phyloP scores from a whole-genome alignment of 2,329 filamentous ascomycete genomes.

The Fusarium begoniae region DNA sequence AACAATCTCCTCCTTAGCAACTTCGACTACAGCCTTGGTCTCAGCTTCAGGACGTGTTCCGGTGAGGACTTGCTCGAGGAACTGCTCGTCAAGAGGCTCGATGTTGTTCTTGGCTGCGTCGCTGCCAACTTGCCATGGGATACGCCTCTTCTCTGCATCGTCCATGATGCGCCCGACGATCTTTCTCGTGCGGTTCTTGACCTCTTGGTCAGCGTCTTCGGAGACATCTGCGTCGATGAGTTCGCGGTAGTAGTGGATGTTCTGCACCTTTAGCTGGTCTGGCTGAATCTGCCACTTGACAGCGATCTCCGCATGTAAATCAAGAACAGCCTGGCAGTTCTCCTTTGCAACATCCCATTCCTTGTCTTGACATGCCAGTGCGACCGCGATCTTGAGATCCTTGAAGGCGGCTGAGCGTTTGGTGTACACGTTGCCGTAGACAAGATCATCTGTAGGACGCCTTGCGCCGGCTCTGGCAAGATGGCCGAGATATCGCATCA shows the following conservation, averaged over 20 bases:
- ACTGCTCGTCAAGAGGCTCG: conserved; percentile 4
- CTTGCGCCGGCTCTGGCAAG: not conserved
- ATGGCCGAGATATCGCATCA: not conserved
- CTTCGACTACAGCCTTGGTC: accelerated
- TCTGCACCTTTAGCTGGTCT: conserved; percentile 7
- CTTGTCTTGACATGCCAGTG: not conserved
- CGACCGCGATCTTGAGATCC: not conserved
- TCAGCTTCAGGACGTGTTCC: not conserved
- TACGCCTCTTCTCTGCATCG: conserved; percentile 1
- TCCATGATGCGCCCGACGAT: not conserved
- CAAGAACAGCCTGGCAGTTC: not conserved
- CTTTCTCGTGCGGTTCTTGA: not conserved
- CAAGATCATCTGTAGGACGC: not conserved
- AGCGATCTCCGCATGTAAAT: not conserved
- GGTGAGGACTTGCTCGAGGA: not conserved
- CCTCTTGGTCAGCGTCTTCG: not conserved
- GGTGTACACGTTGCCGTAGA: conserved; percentile 12
- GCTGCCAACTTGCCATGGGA: conserved; percentile 13
- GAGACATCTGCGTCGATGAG: not conserved
- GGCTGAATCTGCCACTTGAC: not conserved
- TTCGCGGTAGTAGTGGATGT: not conserved
- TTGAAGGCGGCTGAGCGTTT: conserved; percentile 17
- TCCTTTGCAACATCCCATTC: conserved; percentile 5
- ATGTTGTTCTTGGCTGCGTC: not conserved
- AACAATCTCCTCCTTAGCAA: accelerated